Evolutionary conservation across 176 grass and related monocot genomes (phyloP), one percentile per base, ranked within the genome.

Genomic region (Typha latifolia): DNA sequence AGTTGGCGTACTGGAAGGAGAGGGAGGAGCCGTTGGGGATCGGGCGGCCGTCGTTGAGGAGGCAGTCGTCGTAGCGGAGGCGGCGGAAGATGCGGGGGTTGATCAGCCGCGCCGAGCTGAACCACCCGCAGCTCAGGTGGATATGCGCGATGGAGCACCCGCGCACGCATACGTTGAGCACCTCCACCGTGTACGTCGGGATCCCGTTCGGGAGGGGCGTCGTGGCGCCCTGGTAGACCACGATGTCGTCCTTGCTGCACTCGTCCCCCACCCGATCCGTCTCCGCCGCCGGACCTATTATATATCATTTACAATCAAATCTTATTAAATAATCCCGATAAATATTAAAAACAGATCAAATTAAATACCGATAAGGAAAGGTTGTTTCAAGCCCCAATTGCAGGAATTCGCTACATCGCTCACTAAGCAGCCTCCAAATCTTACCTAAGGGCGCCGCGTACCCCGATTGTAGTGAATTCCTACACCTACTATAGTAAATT

Each of bases 1-100:
- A 89, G 75, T 97, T 96, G 80, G 93, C 70, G 84, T 97, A 97
- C 66, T 84, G 74, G 72, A 97, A 97, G 48, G 93, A 86, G 32
- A 97, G 3, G 13, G 80, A 74, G 61, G 84, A 81, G 12, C 93
- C 88, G 11, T 82, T 69, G 24, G 72, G 80, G 14, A 97, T 26
- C 2, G 88, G 72, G 12, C 76, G 85, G 12, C 88, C 93, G 69
- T 89, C 83, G 82, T 97, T 91, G 75, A 97, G 48, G 62, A 97
- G 86, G 85, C 93, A 97, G 71, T 97, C 88, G 62, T 92, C 68
- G 18, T 65, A 78, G 3, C 80, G 56, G 14, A 97, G 51, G 49
- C 93, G 82, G 23, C 93, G 88, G 80, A 97, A 97, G 72, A 89
- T 31, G 65, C 57, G 47, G 3, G 93, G 93, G 57, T 96, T 90